Evolutionary conservation across 768 basidiomycete species (phyloP), one percentile per base, ranked within the genome.

Genomic region (Psilocybe sp.): DNA sequence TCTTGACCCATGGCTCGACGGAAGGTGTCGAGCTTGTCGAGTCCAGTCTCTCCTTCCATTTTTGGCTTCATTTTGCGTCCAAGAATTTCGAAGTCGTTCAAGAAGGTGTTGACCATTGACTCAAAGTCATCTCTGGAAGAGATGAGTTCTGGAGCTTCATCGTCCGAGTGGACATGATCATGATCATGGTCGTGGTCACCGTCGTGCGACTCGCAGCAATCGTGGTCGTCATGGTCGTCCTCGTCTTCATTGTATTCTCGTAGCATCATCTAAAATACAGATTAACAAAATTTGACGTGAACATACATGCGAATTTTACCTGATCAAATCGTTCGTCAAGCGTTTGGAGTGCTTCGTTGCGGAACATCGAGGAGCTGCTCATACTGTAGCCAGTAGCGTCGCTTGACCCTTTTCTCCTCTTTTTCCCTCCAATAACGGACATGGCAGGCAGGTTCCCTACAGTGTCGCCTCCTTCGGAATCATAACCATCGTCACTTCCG

Each of bases 301-400:
- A 31, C 31, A 13, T 10, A 44, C 16, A 45, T 35, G 33, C 47
- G 42, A 37, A 35, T 53, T 77, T 54, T 57, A 92, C 97, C 77
- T 92, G 84, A 60, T 98, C 95, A 63, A 98, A 99, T 10, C 85
- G 80, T 62, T 98, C 92, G 62, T 99, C 97, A 38, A 99, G 74
- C 2, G 85, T 87, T 45, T 90, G 82, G 23, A 98, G 69, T 1
- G 92, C 85, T 58, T 93, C 88, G 56, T 91, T 98, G 40, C 97
- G 82, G 70, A 82, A 89, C 89, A 98, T 92, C 12, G 92, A 92
- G 3, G 92, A 93, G 60, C 92, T 94, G 65, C 90, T 96, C 94
- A 99, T 98, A 64, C 89, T 92, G 75, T 96, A 96, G 11, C 92
- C 94, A 16, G 91, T 92, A 8, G 91, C 93, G 54, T 92, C 88